Evolutionary conservation across 177 flowering plant species (phyloP), one percentile per base, ranked within the genome.

Genomic region (Telopea speciosissima): DNA sequence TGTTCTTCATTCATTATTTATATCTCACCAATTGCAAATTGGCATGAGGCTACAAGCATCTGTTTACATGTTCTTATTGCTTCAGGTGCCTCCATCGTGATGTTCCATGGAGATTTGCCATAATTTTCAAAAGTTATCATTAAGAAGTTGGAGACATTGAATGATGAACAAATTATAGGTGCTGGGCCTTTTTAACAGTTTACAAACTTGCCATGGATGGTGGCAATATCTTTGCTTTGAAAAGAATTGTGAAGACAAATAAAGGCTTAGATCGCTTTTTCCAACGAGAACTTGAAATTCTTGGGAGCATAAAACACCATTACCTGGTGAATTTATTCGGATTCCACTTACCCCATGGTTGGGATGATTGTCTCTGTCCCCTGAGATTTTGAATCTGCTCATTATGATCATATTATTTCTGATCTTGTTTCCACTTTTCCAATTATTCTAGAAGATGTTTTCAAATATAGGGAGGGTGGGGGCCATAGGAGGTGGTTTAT

Each of bases 71-170:
- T 8, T 54, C 11, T 63, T 78, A 22, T 72, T 81, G 68, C 63
- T 84, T 68, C 86, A 95, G 99, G 99, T 80, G 96, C 99, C 72
- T 92, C 97, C 60, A 84, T 95, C 79, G 97, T 95, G 31, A 95
- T 91, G 93, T 95, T 95, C 73, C 99, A 95, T 78, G 99, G 98
- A 74, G 98, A 95, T 77, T 81, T 95, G 77, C 99, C 97, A 49
- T 95, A 95, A 75, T 85, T 97, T 70, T 89, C 99, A 36, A 95
- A 92, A 81, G 97, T 92, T 72, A 89, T 95, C 69, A 88, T 95
- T 11, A 91, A 86, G 72, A 95, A 95, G 75, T 72, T 91, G 79
- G 97, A 95, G 72, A 80, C 81, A 64, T 82, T 95, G 81, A 86
- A 83, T 74, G 96, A 90, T 68, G 97, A 92, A 61, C 93, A 92